Percentiles rank a stretch among this genome's conserved stretches.
These are phyloP conservation scores for Phytophthora pseudosyringae DNA, from an alignment of 352 stramenopile genomes.

Conservation along the genomic window DNA sequence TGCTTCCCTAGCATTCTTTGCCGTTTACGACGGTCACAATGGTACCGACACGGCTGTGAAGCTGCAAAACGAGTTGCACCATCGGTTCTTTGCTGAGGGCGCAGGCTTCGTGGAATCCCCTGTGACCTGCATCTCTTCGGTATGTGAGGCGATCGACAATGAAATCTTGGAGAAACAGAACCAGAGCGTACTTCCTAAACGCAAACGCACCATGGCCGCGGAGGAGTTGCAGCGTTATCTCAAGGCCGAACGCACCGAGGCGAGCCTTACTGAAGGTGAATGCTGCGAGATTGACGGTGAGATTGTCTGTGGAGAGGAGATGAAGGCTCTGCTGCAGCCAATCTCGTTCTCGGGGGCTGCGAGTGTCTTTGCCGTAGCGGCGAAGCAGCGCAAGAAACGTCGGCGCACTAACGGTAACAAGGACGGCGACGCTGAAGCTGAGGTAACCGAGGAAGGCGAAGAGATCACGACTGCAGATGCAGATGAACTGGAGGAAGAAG, in stretches of 20 bases:
- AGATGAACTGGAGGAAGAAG: constrained; percentile 16
- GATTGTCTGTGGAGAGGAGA: constrained; percentile 47
- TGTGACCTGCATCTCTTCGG: constrained; percentile 52
- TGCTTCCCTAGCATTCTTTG: constrained; percentile 78
- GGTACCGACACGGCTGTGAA: constrained; percentile 80
- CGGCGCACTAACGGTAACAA: constrained; percentile 16
- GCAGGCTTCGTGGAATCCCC: constrained; percentile 59
- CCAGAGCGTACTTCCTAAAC: constrained; percentile 65
- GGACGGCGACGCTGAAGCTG: constrained; percentile 9
- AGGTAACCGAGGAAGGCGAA: constrained; percentile 14
- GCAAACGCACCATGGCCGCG: constrained; percentile 60
- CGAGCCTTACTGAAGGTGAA: constrained; percentile 40
- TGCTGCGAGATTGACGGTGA: constrained; percentile 49
- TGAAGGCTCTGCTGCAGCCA: constrained; percentile 62
- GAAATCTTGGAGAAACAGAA: constrained; percentile 86
- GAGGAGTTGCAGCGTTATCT: constrained; percentile 43
- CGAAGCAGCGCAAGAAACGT: constrained; percentile 52
- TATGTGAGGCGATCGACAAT: constrained; percentile 70
- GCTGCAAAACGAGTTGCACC: constrained; percentile 82
- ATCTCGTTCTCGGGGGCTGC: constrained; percentile 89
- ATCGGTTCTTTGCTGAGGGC: constrained; percentile 69
- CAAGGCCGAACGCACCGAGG: constrained; percentile 9
- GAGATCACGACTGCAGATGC: constrained; percentile 4
- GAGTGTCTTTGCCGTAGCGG: constrained; percentile 67
- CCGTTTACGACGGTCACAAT: constrained; percentile 91